A percentile compares a stretch with the other conserved stretches of the same genome.
phyloP scores from a whole-genome alignment of 2,329 filamentous ascomycete genomes.

The Teratosphaeria zuluensis region DNA sequence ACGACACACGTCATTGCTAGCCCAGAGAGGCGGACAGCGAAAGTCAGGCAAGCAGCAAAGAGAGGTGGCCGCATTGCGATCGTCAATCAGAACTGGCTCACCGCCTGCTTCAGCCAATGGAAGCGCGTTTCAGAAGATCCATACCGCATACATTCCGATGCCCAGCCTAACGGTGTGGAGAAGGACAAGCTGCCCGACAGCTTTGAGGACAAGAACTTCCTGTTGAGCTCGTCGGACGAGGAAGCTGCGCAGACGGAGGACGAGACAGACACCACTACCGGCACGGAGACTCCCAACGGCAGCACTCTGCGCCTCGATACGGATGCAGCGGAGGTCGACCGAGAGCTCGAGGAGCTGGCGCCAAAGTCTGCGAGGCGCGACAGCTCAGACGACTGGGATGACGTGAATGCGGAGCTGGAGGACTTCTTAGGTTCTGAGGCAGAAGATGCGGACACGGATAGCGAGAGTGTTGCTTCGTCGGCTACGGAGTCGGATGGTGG shows the following conservation, averaged over 20 bases:
- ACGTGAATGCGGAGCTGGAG: slow-evolving; percentile 59
- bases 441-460: slow-evolving; percentile 29
- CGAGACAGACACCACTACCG: slow-evolving; percentile 17
- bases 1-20: slow-evolving; percentile 66
- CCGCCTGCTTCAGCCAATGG: slow-evolving; percentile 79
- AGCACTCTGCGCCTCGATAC: slow-evolving; percentile 9
- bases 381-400: slow-evolving; percentile 33
- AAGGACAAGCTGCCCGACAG: slow-evolving; percentile 17
- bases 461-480: slow-evolving; percentile 12
- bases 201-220: slow-evolving; percentile 21
- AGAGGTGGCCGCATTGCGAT: slow-evolving; percentile 71
- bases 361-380: slow-evolving; percentile 32
- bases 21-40: slow-evolving; percentile 67
- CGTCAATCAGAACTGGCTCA: slow-evolving; percentile 83
- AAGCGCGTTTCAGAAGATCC: slow-evolving; percentile 65
- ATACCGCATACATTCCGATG: slow-evolving; percentile 65
- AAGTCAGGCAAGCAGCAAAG: slow-evolving; percentile 76
- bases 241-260: slow-evolving; percentile 33
- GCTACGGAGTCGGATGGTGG: slow-evolving; percentile 12
- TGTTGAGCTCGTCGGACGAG: slow-evolving; percentile 37
- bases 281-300: slow-evolving; percentile 3
- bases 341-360: slow-evolving; percentile 36
- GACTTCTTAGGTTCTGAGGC: slow-evolving; percentile 58
- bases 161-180: slow-evolving; percentile 29
- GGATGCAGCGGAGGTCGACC: slow-evolving; percentile 20